Evolutionary conservation across 2,329 filamentous ascomycete species (phyloP), one percentile per base, ranked within the genome.

Genomic region (Xylariaceae sp.): DNA sequence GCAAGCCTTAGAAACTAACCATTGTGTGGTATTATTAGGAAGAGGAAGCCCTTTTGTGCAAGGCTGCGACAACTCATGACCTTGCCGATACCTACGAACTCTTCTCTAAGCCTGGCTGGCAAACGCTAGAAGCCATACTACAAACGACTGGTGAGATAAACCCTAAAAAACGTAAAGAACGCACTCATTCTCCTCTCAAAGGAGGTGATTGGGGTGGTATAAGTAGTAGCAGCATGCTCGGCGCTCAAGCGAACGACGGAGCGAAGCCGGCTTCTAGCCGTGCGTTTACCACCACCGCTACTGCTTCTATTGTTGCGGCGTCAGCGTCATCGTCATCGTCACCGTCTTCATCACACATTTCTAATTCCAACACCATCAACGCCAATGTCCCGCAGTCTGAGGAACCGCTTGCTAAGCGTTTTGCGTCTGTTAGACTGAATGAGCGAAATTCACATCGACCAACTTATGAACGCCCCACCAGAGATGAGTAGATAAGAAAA

Each of bases 81-180:
- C 80, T 89, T 54, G 83, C 86, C 58, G 88, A 95, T 64, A 86
- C 86, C 57, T 85, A 90, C 68, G 86, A 94, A 69, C 81, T 99
- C 64, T 84, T 91, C 73, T 87, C 90, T 65, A 91, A 88, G 65
- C 81, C 87, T 68, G 94, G 94, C 68, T 99, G 94, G 94, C 88
- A 91, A 72, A 97, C 90, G 56, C 80, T 99, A 68, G 81, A 92
- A 74, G 87, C 88, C 72, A 95, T 99, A 71, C 83, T 97, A 76
- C 85, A 94, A 85, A 88, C 91, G 84, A 91, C 89, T 81, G 90
- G 91, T 95, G 91, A 96, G 88, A 87, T 87, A 84, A 84, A 87
- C 83, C 86, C 85, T 73, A 67, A 61, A 57, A 95, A 94, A 80
- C 88, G 83, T 73, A 67, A 61, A 57, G 94, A 94, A 80, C 88